A percentile compares a stretch with the other conserved stretches of the same genome.
phyloP scores from a whole-genome alignment of 2,329 filamentous ascomycete genomes.

The Phialophora verrucosa region DNA sequence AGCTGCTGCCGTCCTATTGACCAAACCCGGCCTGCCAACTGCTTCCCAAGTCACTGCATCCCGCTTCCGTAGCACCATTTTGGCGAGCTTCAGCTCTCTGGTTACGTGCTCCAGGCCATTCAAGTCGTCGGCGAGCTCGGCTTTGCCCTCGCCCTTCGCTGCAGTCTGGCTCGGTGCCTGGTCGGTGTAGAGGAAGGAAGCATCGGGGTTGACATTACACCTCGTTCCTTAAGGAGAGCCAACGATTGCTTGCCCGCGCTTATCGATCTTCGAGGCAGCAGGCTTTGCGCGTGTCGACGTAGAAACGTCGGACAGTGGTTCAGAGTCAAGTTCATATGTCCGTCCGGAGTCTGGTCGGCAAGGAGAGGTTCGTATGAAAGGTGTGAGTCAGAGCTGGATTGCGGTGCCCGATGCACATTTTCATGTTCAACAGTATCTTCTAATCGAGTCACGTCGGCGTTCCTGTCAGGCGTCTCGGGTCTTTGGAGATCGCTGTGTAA shows the following conservation, averaged over 20 bases:
- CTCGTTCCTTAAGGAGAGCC: slow-evolving; percentile 23
- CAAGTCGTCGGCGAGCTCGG: neutral
- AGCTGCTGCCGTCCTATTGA: neutral
- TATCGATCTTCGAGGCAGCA: slow-evolving; percentile 12
- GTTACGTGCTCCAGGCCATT: neutral
- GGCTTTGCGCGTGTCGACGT: slow-evolving; percentile 28
- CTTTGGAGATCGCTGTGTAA: neutral
- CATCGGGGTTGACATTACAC: slow-evolving; percentile 22
- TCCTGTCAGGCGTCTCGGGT: neutral
- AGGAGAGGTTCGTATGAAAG: neutral
- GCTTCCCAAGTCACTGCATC: neutral
- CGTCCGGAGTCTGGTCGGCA: neutral
- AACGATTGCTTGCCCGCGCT: slow-evolving; percentile 23
- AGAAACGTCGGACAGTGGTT: slow-evolving; percentile 32
- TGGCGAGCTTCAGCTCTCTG: neutral
- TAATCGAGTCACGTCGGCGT: neutral
- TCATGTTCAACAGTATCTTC: neutral
- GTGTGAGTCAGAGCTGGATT: neutral
- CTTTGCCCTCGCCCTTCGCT: slow-evolving; percentile 23
- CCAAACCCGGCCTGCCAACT: neutral
- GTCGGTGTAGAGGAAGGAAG: slow-evolving; percentile 24
- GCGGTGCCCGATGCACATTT: neutral
- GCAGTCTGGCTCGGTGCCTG: slow-evolving; percentile 22
- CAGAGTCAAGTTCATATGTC: slow-evolving; percentile 2
- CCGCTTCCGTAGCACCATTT: neutral